Evolutionary conservation across 345 rosid species (phyloP), one percentile per base, ranked within the genome.

Genomic region (Eucalyptus marginata): DNA sequence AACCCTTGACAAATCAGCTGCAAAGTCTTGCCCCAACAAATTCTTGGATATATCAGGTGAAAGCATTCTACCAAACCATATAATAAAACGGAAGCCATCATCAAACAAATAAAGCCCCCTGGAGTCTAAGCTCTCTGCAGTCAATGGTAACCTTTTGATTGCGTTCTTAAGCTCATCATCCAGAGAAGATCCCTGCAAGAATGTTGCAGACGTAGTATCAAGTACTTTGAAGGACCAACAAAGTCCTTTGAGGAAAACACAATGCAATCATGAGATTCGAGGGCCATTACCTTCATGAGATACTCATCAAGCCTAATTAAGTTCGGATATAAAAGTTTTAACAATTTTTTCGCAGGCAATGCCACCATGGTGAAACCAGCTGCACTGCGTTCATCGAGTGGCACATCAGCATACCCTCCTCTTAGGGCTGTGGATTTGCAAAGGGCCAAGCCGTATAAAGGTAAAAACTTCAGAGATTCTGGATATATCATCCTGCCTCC

Each of bases 341-440:
- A 88, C 92, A 98, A 92, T 88, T 92, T 96, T 89, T 96, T 95
- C 50, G 95, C 99, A 87, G 99, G 98, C 89, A 98, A 91, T 50
- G 99, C 96, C 99, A 97, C 96, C 98, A 96, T 94, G n/a, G 98
- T 96, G 92, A 93, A 95, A 89, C 99, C 98, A 49, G 95, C 98
- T 43, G 99, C 98, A 93, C 98, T 95, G 79, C 99, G 99, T 88
- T 97, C 99, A 87, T 98, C 99, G 86, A 98, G 97, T 88, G 92
- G 92, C 89, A 93, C 94, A 94, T 98, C 99, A 64, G 95, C 97
- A 89, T 94, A 95, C 66, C 99, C 99, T 94, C 99, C 99, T 89
- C 93, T 95, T n/a, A 98, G 96, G 62, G 96, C 93, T 52, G 93
- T 90, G 90, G 99, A 98, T 93, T 96, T 98, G 89, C 95, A 92